Evolutionary conservation across 805 yeast species (phyloP).

Genomic region (Ogataea saltuana): DNA sequence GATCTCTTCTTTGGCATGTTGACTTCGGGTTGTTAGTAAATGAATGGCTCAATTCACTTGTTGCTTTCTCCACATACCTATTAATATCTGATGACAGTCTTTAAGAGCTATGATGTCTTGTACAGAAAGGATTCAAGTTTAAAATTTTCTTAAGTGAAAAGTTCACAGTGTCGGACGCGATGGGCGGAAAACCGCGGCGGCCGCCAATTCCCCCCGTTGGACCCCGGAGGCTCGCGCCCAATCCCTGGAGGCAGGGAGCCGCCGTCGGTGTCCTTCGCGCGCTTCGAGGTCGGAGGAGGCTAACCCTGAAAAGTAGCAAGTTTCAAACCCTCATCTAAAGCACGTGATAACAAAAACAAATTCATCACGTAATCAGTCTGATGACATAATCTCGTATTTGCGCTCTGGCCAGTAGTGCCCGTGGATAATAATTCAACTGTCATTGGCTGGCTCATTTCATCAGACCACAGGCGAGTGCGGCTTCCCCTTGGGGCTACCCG

Average conservation of each 20-base stretch:
- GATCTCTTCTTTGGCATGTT: slow-evolving; percentile 99
- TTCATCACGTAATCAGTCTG: neutral
- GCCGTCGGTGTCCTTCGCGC: neutral
- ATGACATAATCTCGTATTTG: slow-evolving; percentile 1
- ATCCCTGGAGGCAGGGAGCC: too few species aligned
- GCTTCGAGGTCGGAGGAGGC: neutral
- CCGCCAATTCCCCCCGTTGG: neutral
- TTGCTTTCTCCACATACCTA: slow-evolving; percentile 2
- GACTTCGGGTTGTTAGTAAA: slow-evolving; percentile 25
- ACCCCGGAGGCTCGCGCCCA: too few species aligned
- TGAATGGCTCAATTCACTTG: neutral
- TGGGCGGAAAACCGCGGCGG: neutral
- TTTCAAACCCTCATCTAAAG: slow-evolving; percentile 1
- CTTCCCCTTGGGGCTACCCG: slow-evolving; percentile 2
- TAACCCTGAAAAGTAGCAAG: neutral
- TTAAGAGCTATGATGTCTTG: slow-evolving; percentile 2
- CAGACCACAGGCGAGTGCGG: slow-evolving; percentile 11
- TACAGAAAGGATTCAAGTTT: slow-evolving; percentile 1
- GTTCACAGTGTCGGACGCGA: neutral
- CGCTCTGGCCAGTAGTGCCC: neutral
- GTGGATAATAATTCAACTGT: slow-evolving; percentile 15
- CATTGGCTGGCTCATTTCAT: slow-evolving; percentile 19
- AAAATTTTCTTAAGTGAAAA: slow-evolving; percentile 8
- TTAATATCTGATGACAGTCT: slow-evolving; percentile 5
- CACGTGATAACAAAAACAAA: slow-evolving; percentile 14